phyloP scores from a whole-genome alignment of 352 stramenopile species.

The Globisporangium perplexum region DNA sequence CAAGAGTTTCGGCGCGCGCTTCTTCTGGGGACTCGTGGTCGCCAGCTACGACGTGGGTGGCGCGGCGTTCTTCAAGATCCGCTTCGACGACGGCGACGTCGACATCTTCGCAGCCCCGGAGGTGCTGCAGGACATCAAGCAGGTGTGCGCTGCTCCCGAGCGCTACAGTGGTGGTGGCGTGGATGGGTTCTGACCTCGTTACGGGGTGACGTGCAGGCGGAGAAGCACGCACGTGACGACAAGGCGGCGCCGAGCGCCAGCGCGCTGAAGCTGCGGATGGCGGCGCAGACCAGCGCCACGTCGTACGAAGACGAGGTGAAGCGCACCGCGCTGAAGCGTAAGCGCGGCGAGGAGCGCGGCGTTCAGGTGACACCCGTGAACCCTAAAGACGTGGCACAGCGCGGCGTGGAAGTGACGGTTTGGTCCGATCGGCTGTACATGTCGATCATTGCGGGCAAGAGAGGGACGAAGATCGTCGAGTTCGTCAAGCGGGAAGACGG shows the following conservation, averaged over 20 bases:
- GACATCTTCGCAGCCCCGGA: slow-evolving; percentile 60
- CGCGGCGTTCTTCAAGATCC: slow-evolving; percentile 69
- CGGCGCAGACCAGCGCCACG: not conserved
- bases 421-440: slow-evolving; percentile 64
- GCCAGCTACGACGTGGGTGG: slow-evolving; percentile 43
- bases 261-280: not conserved
- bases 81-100: slow-evolving; percentile 79
- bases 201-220: slow-evolving; percentile 11
- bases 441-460: slow-evolving; percentile 50
- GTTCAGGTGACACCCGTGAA: not conserved
- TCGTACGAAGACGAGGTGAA: slow-evolving; percentile 28
- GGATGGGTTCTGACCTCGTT: not conserved
- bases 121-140: slow-evolving; percentile 37
- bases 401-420: slow-evolving; percentile 27
- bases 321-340: slow-evolving; percentile 33
- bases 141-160: slow-evolving; percentile 3
- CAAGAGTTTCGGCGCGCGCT: slow-evolving; percentile 60
- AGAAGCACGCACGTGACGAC: slow-evolving; percentile 21
- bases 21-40: slow-evolving; percentile 61
- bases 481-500: slow-evolving; percentile 44
- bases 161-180: not conserved
- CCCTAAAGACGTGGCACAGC: not conserved
- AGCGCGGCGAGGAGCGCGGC: slow-evolving; percentile 18
- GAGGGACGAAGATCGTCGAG: slow-evolving; percentile 46
- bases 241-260: not conserved